Evolutionary conservation across 345 rosid species (phyloP), one percentile per base, ranked within the genome.

Genomic region (Mangifera indica): DNA sequence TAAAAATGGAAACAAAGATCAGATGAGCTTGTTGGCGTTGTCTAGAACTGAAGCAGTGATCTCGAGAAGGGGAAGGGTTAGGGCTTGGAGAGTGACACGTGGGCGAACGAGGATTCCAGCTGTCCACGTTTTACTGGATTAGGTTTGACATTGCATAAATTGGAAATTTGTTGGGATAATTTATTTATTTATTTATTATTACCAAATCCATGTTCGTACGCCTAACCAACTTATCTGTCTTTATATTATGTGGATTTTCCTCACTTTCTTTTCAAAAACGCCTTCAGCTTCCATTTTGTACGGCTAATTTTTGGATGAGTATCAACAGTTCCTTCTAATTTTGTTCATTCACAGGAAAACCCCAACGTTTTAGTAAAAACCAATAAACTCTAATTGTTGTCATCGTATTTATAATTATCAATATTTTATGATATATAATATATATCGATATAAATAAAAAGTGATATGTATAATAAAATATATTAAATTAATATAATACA

Each of bases 41-140:
- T 59, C 67, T 51, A 40, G 42, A 24, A 52, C 40, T 51, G 40
- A 49, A 3, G 9, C 66, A 29, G 20, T 78, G 82, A 80, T 81
- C 81, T 76, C 83, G 82, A 77, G 79, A 32, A 49, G 76, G 70
- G 74, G 7, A 37, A 76, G 77, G 76, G 81, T 84, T 86, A 86
- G 93, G 98, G 94, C 84, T 90, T 76, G 53, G 20, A 7, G 70
- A 80, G 68, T 76, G 84, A 89, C 92, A 90, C 96, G 91, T 87
- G 85, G 85, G 80, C 82, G 63, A 48, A 63, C 2, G 80, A 78
- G 83, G 74, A 59, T 17, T 84, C 90, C 94, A 93, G 93, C 84
- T 89, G 96, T 84, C 86, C 67, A 72, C 65, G 86, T 78, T 68
- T 73, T 71, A 81, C 78, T 86, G 93, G 93, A 80, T 84, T 67